phyloP scores from a whole-genome alignment of 306 rosid species.

The Inga oerstediana region DNA sequence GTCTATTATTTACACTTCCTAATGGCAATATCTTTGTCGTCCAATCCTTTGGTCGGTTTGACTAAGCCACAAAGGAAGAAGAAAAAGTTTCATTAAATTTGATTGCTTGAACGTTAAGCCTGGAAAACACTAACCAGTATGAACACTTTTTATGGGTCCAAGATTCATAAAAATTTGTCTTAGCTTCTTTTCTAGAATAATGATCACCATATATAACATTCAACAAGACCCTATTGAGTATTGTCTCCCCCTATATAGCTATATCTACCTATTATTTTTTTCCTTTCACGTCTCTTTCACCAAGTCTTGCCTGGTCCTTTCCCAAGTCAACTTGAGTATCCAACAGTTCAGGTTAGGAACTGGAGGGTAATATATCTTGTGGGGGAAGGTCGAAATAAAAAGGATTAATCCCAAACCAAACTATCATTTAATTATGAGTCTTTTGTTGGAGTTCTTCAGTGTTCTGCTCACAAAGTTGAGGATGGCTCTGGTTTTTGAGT shows the following conservation, averaged over 20 bases:
- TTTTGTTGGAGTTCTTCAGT: background rate
- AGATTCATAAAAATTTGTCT: background rate
- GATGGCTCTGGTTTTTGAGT: background rate
- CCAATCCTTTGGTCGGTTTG: constrained; percentile 1
- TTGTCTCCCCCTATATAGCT: background rate
- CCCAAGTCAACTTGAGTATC: background rate
- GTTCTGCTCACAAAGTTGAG: background rate
- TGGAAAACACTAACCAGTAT: background rate
- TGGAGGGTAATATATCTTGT: background rate
- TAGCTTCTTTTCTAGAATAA: background rate
- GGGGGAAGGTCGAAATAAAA: background rate
- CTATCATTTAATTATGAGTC: background rate
- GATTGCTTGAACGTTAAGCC: background rate
- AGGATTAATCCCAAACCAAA: background rate
- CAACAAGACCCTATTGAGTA: background rate
- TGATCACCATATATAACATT: background rate
- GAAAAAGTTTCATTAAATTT: background rate
- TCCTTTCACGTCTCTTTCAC: background rate
- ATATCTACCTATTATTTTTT: background rate
- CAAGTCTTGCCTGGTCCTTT: background rate
- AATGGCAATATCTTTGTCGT: background rate
- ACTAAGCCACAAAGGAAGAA: background rate
- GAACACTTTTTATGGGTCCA: background rate
- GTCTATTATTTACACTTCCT: background rate
- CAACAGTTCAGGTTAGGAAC: background rate